phyloP scores from a whole-genome alignment of 192 early-diverging fungal species.

The Lunasporangiospora selenospora region DNA sequence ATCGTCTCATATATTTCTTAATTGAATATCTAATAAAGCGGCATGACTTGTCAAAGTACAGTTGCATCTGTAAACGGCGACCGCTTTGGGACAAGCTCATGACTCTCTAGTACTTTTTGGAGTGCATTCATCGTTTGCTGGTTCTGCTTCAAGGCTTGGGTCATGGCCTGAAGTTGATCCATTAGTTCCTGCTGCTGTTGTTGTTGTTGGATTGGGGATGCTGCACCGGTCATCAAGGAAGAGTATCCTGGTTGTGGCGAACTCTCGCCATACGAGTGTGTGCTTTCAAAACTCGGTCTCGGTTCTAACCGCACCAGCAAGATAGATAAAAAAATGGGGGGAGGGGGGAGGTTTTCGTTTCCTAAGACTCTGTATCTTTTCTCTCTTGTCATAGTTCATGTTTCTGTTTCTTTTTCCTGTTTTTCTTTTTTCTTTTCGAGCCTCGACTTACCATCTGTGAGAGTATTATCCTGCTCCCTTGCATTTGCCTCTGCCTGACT shows the following conservation, averaged over 20 bases:
- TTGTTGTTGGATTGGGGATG: neutral
- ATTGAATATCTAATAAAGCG: too few species aligned
- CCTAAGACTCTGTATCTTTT: slow-evolving; percentile 3
- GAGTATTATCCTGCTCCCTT: slow-evolving; percentile 7
- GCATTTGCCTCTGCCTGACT: slow-evolving; percentile 4
- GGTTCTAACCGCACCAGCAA: slow-evolving; percentile 4
- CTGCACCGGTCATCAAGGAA: slow-evolving; percentile 1
- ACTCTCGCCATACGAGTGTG: slow-evolving; percentile 31
- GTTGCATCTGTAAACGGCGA: slow-evolving; percentile 12
- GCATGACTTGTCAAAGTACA: too few species aligned
- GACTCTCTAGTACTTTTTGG: slow-evolving; percentile 7
- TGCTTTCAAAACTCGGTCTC: slow-evolving; percentile 41
- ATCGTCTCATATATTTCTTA: too few species aligned
- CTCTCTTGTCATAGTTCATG: neutral
- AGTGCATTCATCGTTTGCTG: slow-evolving; percentile 13
- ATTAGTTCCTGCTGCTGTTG: slow-evolving; percentile 18
- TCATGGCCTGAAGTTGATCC: slow-evolving; percentile 15
- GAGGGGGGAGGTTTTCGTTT: neutral
- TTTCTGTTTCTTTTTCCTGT: slow-evolving; percentile 3
- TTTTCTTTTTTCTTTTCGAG: neutral
- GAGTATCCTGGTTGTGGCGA: slow-evolving; percentile 23
- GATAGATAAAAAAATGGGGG: neutral
- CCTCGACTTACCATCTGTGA: neutral
- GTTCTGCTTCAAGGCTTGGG: slow-evolving; percentile 12
- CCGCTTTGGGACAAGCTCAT: slow-evolving; percentile 15